These are phyloP conservation scores for Camellia lanceoleosa DNA, from an alignment of 148 eudicot genomes.

Conservation along the genomic window DNA sequence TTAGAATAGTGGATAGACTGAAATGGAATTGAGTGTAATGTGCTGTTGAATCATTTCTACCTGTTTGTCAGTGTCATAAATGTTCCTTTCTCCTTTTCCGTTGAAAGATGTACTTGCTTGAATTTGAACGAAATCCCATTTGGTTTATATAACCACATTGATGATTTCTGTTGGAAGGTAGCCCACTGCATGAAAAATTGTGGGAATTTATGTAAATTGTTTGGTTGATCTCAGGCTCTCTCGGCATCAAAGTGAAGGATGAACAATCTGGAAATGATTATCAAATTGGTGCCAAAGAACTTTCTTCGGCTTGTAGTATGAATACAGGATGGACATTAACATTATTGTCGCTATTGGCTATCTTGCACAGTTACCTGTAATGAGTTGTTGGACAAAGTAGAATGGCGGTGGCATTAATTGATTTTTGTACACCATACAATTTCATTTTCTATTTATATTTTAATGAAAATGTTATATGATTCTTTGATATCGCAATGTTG, in stretches of 20 bases:
- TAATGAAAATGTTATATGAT: background rate
- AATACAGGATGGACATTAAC: constrained; percentile 25
- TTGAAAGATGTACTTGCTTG: no score
- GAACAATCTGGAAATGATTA: constrained; percentile 37
- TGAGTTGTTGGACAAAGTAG: background rate
- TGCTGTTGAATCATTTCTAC: background rate
- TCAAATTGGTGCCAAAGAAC: constrained; percentile 46
- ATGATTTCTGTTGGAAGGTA: no score
- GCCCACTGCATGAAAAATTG: no score
- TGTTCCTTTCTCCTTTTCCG: background rate
- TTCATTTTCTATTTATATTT: background rate
- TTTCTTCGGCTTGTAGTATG: constrained; percentile 42
- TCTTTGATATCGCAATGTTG: background rate
- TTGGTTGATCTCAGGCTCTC: constrained; percentile 51
- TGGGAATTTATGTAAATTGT: no score
- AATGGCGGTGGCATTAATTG: background rate
- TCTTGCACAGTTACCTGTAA: constrained; percentile 5
- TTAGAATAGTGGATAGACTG: no score
- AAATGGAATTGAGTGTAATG: background rate
- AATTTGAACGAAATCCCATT: no score
- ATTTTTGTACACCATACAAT: background rate
- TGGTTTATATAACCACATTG: no score
- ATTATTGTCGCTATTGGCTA: constrained; percentile 36
- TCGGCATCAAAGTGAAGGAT: constrained; percentile 67
- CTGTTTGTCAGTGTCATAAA: background rate